Evolutionary conservation across 306 rosid genomes (phyloP).

Genomic region (Begonia peltatifolia): DNA sequence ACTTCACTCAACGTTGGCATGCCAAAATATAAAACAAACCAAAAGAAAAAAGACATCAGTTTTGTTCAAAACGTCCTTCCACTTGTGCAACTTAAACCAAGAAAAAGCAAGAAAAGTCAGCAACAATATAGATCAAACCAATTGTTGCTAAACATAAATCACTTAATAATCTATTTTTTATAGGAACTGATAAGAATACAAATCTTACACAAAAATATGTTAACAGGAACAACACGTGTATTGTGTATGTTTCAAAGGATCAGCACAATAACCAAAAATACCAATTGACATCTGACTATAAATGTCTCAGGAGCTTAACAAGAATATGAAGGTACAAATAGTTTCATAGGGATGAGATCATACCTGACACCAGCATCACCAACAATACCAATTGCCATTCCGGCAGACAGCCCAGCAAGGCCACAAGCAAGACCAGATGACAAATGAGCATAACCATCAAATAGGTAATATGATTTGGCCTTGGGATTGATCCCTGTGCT

Average conservation of each 20-base stretch:
- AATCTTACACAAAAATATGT: too few relatives aligned
- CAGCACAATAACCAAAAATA: not conserved
- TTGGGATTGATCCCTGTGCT: constrained; percentile 87
- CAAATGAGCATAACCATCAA: constrained; percentile 85
- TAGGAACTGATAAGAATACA: too few relatives aligned
- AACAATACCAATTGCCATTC: constrained; percentile 88
- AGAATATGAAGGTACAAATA: not conserved
- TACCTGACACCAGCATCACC: constrained; percentile 95
- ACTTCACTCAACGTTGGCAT: too few relatives aligned
- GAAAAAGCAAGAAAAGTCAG: too few relatives aligned
- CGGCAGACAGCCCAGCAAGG: constrained; percentile 86
- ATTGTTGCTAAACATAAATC: too few relatives aligned
- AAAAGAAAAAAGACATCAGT: too few relatives aligned
- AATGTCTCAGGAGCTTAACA: not conserved
- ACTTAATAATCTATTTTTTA: too few relatives aligned
- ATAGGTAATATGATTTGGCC: constrained; percentile 77
- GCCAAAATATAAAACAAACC: too few relatives aligned
- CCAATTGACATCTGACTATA: not conserved
- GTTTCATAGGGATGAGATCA: constrained; percentile 1
- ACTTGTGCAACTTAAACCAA: too few relatives aligned
- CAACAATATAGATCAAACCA: too few relatives aligned
- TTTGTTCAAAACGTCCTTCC: too few relatives aligned
- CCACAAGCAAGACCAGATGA: constrained; percentile 93
- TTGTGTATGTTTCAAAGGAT: not conserved
- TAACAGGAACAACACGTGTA: too few relatives aligned